Evolutionary conservation across 139 green algal species (phyloP).

Genomic region (Edaphochlamys debaryana): DNA sequence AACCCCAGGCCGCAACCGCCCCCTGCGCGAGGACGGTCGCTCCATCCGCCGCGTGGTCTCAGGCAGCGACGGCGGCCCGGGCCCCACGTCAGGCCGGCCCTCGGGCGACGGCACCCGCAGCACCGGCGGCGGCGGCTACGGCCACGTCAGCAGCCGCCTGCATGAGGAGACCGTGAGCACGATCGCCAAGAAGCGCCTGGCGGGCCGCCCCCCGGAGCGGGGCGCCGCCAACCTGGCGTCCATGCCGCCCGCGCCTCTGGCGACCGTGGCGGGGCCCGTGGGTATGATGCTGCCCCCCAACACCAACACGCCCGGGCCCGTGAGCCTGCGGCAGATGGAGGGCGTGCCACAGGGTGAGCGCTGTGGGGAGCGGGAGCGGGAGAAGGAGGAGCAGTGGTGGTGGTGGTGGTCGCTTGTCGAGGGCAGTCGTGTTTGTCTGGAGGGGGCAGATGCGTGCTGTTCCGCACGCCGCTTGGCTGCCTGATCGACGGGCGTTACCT

Average conservation of each 20-base stretch:
- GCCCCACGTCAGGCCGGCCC: no score
- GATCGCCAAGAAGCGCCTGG: slow-evolving; percentile 23
- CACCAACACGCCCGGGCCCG: neutral
- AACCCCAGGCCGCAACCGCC: neutral
- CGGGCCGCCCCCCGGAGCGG: neutral
- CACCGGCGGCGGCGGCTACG: neutral
- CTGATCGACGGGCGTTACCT: no score
- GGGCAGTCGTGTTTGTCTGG: no score
- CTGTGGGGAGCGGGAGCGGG: no score
- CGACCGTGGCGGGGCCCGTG: slow-evolving; percentile 17
- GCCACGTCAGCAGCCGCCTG: slow-evolving; percentile 30
- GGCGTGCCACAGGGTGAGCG: neutral
- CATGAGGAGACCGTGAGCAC: slow-evolving; percentile 43
- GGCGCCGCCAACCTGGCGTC: slow-evolving; percentile 14
- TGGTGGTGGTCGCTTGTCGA: no score
- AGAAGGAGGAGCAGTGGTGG: no score
- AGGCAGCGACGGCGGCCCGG: neutral
- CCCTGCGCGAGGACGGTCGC: neutral
- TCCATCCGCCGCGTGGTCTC: neutral
- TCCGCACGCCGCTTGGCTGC: no score
- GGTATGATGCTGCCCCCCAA: neutral
- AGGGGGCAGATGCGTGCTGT: no score
- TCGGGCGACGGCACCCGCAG: neutral
- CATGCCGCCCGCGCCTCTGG: neutral
- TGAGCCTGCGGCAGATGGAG: neutral